Evolutionary conservation across 208 protist genomes (phyloP).

Genomic region (Trypanosomatidae sp.): DNA sequence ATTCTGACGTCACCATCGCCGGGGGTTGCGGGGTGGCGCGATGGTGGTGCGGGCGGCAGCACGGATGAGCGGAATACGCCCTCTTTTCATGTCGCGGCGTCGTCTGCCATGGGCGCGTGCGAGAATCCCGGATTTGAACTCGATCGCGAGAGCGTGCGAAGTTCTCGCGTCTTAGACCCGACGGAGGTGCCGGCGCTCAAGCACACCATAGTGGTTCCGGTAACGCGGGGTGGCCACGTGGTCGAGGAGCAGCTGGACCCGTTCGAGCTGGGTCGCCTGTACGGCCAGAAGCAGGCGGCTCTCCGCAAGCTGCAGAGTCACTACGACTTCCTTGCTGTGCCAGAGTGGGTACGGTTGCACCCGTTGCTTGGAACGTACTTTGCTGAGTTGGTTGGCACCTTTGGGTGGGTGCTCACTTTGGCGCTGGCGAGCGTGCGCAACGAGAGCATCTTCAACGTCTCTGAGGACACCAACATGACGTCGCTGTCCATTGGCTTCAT

Average conservation of each 20-base stretch:
- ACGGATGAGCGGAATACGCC: neutral
- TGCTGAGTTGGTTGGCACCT: conserved; percentile 78
- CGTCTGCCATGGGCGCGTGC: neutral
- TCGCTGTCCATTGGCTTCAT: conserved; percentile 82
- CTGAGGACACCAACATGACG: conserved; percentile 70
- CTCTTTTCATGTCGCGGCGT: neutral
- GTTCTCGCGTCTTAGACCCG: conserved; percentile 13
- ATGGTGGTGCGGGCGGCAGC: conserved; percentile 1
- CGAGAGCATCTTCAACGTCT: conserved; percentile 52
- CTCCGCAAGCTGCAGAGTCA: conserved; percentile 49
- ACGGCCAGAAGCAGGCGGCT: conserved; percentile 69
- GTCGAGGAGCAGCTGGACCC: conserved; percentile 60
- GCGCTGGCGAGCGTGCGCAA: conserved; percentile 76
- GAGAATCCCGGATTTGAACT: neutral
- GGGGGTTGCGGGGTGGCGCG: conserved; percentile 10
- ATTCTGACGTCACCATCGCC: conserved; percentile 5
- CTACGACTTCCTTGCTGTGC: conserved; percentile 73
- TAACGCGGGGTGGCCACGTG: conserved; percentile 47
- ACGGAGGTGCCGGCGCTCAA: conserved; percentile 28
- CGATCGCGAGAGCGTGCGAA: neutral
- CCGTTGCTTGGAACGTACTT: conserved; percentile 81
- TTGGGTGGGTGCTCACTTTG: conserved; percentile 73
- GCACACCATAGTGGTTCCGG: conserved; percentile 35
- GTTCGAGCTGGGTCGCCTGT: conserved; percentile 58
- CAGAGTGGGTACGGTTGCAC: conserved; percentile 83